Percentiles rank a stretch among this genome's conserved stretches.
phyloP scores from a whole-genome alignment of 805 yeast species.

The Saccharomycopsis sp. region DNA sequence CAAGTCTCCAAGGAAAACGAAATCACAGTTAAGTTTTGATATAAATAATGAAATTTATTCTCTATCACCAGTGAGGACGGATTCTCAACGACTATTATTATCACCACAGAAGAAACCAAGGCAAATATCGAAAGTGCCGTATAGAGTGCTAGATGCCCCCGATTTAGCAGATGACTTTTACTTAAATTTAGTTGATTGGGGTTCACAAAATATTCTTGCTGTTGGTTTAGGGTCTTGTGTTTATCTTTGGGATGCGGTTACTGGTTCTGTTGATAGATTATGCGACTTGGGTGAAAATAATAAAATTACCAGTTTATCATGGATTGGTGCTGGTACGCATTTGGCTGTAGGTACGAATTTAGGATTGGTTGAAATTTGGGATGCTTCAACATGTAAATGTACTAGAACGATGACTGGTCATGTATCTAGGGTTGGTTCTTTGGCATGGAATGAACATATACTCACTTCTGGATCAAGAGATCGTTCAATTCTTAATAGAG shows the following conservation, averaged over 20 bases:
- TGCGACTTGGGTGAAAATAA: constrained; percentile 69
- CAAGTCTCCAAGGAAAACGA: constrained; percentile 58
- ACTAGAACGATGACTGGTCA: constrained; percentile 93
- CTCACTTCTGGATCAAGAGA: constrained; percentile 86
- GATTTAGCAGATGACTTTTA: constrained; percentile 92
- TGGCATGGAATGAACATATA: constrained; percentile 92
- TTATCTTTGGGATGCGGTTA: constrained; percentile 82
- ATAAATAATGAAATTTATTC: constrained; percentile 72
- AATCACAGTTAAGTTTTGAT: constrained; percentile 56
- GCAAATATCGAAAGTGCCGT: constrained; percentile 78
- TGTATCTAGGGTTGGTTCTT: constrained; percentile 70
- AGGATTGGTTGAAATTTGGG: constrained; percentile 94
- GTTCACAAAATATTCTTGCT: constrained; percentile 77
- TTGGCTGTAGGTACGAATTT: constrained; percentile 83
- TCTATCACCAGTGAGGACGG: constrained; percentile 81
- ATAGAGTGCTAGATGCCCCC: constrained; percentile 92
- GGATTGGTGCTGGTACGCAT: constrained; percentile 95
- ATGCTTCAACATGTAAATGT: constrained; percentile 73
- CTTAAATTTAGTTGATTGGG: constrained; percentile 92
- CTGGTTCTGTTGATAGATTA: constrained; percentile 75
- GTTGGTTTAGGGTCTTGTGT: constrained; percentile 88
- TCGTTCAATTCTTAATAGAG: constrained; percentile 77
- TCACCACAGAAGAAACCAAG: constrained; percentile 80
- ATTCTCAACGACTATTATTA: constrained; percentile 68
- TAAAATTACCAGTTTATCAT: constrained; percentile 71